Evolutionary conservation across 2,329 filamentous ascomycete genomes (phyloP), one percentile per base, ranked within the genome.

Genomic region (Diaporthe citriasiana): DNA sequence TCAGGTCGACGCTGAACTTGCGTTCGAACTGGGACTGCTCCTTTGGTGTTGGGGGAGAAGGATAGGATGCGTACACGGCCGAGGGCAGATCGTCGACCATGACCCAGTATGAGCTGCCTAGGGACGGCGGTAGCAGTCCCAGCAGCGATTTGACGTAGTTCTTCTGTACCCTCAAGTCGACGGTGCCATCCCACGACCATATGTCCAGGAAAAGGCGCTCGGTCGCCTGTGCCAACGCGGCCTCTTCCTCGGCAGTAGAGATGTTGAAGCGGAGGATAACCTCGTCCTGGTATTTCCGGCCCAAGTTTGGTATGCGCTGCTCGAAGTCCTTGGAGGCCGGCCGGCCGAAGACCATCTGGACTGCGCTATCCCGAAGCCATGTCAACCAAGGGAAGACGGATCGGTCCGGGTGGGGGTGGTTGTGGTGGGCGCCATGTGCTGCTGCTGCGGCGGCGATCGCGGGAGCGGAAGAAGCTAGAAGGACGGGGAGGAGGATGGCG

Each of bases 241-340:
- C 83, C 74, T 94, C 92, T 80, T 97, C 94, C 27, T 91, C 88
- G 4, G 87, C 83, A 35, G 89, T 91, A 75, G 89, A 92, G 72
- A 98, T 85, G 79, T 93, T 94, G 87, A 98, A 98, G 51, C 97
- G 92, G 76, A 98, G 85, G 22, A 99, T 95, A n/a, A 98, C 88
- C 82, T 98, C 92, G 76, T 93, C 90, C 76, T 91, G 90, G 81
- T 98, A 98, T 76, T 77, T 81, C 74, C 79, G 77, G 79, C 74
- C 76, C 71, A 78, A 72, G 73, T 74, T 78, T 60, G 79, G 82
- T 73, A 77, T 81, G 76, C 45, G 40, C 78, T 76, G 73, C 40
- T 75, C 66, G 76, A 77, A 71, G 55, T 78, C 75, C 70, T 82
- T 82, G 42, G 79, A 80, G 2, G 83, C 82, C 77, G 85, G 84